Evolutionary conservation across 202 grass and related monocot genomes (phyloP), one percentile per base, ranked within the genome.

Genomic region (Schoenoplectus triqueter): DNA sequence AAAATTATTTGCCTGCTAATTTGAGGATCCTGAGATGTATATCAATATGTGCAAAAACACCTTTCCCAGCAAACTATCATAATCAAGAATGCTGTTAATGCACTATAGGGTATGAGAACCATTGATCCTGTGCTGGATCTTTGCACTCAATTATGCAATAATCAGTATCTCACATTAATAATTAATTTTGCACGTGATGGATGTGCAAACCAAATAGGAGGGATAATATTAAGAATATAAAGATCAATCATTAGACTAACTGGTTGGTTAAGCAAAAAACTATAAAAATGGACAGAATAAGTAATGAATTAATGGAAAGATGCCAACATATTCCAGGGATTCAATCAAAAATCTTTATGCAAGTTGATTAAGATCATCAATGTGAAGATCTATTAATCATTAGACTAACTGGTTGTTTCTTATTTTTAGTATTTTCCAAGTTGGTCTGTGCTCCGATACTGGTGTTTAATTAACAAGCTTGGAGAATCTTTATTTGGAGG

Each of bases 161-260:
- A 75, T 75, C 48, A 31, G 59, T 40, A 66, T 22, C 10, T 31
- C 10, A 0, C 14, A 75, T 54, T 55, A 54, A 31, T 75, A 75
- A 54, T 75, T 54, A 75, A 21, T 55, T 11, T 75, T 75, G 19
- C 72, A 75, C 50, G 49, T 55, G 72, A 75, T 75, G 72, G 17
- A 75, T 48, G 45, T 48, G 17, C 10, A 72, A 72, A 72, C 10
- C 72, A 75, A 21, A 52, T 55, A 75, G 21, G 72, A 75, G 3
- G 5, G 5, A 15, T 31, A 31, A 55, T 75, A 39, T 13, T 52
- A 54, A 55, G 46, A 54, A 52, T 13, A 19, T 15, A 62, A 62
- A 62, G 17, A 62, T 19, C n/a, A 62, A 62, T 62, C n/a, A 62
- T 62, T 18, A 62, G 15, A 61, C 14, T 17, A 62, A 48, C 7